Base-by-base conservation (phyloP, 495 filamentous ascomycete species). In the Aspergillus biplanus region DNA sequence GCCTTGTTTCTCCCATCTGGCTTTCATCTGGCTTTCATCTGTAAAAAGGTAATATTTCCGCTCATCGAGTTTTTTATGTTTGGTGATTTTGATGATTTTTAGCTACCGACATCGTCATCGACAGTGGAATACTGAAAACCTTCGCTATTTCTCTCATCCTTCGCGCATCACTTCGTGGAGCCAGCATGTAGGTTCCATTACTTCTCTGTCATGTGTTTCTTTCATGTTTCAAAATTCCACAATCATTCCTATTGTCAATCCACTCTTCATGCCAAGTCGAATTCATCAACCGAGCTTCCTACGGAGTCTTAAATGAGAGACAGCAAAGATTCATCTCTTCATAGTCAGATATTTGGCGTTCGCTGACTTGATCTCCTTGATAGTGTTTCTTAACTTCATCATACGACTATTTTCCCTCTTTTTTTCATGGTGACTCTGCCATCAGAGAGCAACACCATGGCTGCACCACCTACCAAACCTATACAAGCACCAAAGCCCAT, bases 391-490 rank as follows among this genome's bases (percentile, higher is more conserved):
- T 27, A 27, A 27, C 21, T 27, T 27, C 21, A 2, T 27, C 7
- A 39, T 13, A 39, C 8, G 37, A 39, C 13, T 39, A 8, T 13
- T 13, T 39, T 7, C 37, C 8, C 37, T 13, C n/a, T 44, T 4
- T 5, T 44, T 44, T 13, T 44, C 39, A 4, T 44, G 39, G 50
- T 16, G 31, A 63, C 37, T 57, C 8, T 54, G 21, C 33, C 59
- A 44, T 4, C 39, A 39, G 39, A 56, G 64, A 69, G 59, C 63
- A 27, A 27, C 37, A 73, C 7, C 54, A 81, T 80, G 78, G 67
- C 77, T 64, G 64, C 73, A 37, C 69, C 70, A 58, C 58, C 66
- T 33, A 67, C 54, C 67, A 78, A 70, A 53, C 61, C 67, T 3
- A 49, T 37, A 32, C 64, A 63, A 60, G 63, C 62, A 15, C 61